Base-by-base conservation (phyloP, 2,329 filamentous ascomycete genomes). In the Sclerotinia glacialis region DNA sequence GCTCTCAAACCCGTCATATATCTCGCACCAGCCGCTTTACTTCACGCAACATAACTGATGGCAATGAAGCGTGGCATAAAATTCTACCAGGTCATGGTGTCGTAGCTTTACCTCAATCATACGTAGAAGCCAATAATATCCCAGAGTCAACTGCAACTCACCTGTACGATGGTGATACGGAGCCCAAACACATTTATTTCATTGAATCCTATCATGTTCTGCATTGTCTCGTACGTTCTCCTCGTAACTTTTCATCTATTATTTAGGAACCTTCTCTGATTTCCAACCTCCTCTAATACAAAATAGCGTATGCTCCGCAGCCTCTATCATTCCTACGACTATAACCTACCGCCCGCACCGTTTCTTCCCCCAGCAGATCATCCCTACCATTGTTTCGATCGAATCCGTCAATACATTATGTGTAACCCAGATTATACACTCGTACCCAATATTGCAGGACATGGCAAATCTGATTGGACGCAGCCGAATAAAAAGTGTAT, bases 381-480 rank as follows among this genome's bases (percentile, higher is more conserved):
- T 18, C 37, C 52, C 4, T 54, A 60, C n/a, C 67, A 68, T 46
- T 68, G 67, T 55, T 42, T 68, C 5, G 67, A 68, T 2, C 44
- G 46, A 11, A 23, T 68, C 11, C 64, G 67, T 16, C 64, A 67
- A 58, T 61, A 63, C 34, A 52, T 68, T 16, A 67, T 68, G 59
- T 68, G 67, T 60, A 64, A 46, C 28, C 64, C 67, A 0, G 64
- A 66, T 49, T 63, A 67, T n/a, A 64, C 61, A n/a, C 21, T 62
- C 7, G 53, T 64, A 8, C 49, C 60, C n/a, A 59, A 61, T 23
- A 18, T 61, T n/a, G 46, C 40, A 28, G 58, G 58, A 47, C 44
- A 61, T 16, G 28, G 7, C 12, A 50, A 50, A n/a, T 23, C 58
- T 6, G 58, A 49, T 23, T 61, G 18, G 6, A 28, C 9, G 16